Evolutionary conservation across 1,139 yeast species (phyloP).

Genomic region (Protomyces lactucae-debilis): DNA sequence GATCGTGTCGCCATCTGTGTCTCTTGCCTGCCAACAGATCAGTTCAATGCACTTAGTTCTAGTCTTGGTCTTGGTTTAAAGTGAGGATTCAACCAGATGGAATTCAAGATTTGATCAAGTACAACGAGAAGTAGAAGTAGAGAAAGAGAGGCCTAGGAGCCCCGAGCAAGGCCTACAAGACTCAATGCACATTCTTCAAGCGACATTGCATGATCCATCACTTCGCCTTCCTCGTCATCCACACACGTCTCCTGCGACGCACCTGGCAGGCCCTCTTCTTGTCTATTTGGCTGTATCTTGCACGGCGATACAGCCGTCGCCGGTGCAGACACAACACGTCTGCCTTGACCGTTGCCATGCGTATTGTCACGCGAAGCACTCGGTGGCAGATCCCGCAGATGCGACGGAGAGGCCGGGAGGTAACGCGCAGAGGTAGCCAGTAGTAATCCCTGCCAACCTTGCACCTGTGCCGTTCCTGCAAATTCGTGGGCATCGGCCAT

Average conservation of each 20-base stretch:
- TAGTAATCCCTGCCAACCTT: background rate
- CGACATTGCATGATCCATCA: conserved; percentile 1
- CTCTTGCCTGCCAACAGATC: too few species aligned
- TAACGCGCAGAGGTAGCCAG: background rate
- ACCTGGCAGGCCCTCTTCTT: background rate
- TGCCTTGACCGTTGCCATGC: too few species aligned
- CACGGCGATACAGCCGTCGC: background rate
- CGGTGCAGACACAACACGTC: background rate
- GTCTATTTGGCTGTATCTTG: background rate
- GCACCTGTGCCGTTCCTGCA: background rate
- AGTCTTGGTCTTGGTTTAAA: too few species aligned
- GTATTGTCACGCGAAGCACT: background rate
- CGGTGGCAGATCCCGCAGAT: background rate
- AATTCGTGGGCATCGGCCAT: background rate
- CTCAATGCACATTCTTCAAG: conserved; percentile 23
- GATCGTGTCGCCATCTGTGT: background rate
- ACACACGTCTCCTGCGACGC: background rate
- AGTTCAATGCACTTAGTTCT: too few species aligned
- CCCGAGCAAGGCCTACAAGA: conserved; percentile 15
- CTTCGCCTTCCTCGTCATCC: background rate
- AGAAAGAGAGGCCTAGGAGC: background rate
- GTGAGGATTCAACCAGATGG: too few species aligned
- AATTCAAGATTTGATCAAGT: background rate
- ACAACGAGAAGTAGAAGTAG: background rate
- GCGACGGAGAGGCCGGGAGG: background rate